These are phyloP conservation scores for Aureobasidium melanogenum DNA, from an alignment of 2,329 filamentous ascomycete species.

Conservation along the genomic window DNA sequence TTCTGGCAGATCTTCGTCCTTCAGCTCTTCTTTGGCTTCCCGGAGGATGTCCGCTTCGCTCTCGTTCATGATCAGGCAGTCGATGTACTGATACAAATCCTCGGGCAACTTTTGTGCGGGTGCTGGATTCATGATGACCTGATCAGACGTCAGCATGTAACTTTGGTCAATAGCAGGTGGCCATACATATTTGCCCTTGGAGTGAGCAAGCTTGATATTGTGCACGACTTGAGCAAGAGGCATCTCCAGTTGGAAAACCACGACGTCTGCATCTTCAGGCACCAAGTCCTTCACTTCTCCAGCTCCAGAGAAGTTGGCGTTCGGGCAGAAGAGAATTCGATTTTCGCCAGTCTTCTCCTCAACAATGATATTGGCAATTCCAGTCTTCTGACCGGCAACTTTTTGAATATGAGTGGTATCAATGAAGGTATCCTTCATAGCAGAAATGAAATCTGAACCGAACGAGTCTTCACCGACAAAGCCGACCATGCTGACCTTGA, in stretches of 20 bases:
- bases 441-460: conserved; percentile 30
- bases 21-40: conserved; percentile 28
- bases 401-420: conserved; percentile 31
- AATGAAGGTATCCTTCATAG: conserved; percentile 36
- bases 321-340: conserved; percentile 39
- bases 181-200: conserved; percentile 22
- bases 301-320: conserved; percentile 34
- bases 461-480: conserved; percentile 40
- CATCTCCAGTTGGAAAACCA: conserved; percentile 40
- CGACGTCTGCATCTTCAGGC: conserved; percentile 32
- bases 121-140: conserved; percentile 77
- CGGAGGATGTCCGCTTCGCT: conserved; percentile 73
- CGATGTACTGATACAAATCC: conserved; percentile 57
- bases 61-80: conserved; percentile 82
- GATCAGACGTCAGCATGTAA: not conserved
- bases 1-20: conserved; percentile 18
- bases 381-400: conserved; percentile 36
- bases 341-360: conserved; percentile 41
- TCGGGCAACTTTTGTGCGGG: conserved; percentile 58
- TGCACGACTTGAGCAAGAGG: conserved; percentile 32
- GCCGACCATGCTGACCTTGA: conserved; percentile 42
- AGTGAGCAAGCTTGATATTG: conserved; percentile 23
- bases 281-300: conserved; percentile 28
- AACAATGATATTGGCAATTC: conserved; percentile 41
- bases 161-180: not conserved